Base-by-base conservation (phyloP, 1,139 yeast species). In the Entelexis paramagnoliae region DNA sequence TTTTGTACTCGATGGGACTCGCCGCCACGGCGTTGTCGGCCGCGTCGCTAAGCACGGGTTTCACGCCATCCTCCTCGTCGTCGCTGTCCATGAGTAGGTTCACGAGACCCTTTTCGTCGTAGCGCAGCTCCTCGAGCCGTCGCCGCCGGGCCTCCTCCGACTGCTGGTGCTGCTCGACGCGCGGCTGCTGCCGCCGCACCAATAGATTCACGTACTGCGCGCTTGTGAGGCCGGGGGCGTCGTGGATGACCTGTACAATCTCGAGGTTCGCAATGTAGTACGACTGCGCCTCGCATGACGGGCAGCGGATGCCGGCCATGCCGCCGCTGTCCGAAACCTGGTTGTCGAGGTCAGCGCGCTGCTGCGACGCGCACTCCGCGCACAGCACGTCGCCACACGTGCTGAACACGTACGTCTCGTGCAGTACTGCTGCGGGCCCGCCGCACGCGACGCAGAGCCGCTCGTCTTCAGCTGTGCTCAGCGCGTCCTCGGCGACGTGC, bases 371-470 rank as follows among this genome's bases (percentile, higher is more conserved):
- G 45, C 71, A 68, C 30, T 64, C 68, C 9, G 57, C 50, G 55
- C 71, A 68, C 19, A 64, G 48, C 26, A 51, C 50, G 46, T 68
- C 70, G 6, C 68, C 68, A 51, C 71, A 68, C 1, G 66, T 63
- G n/a, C 52, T 50, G 40, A 62, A 50, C 17, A 66, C 52, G 8
- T 58, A 57, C 2, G 51, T 36, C 8, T 48, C 46, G n/a, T 43
- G 26, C 44, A 42, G 14, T 35, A 29, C 28, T 10, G 39, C 19
- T 8, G 53, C 32, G 9, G 50, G 52, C 9, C 48, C 56, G 5
- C 36, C 49, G 36, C 56, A 55, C 16, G 14, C 20, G 6, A 41
- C 39, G 38, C 57, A 55, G 7, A 48, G 39, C 1, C 54, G 49
- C 10, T 51, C 50, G 17, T 39, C 52, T 19, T 38, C 44, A 7